Base-by-base conservation (phyloP, 1,284 basidiomycete genomes). In the Stereum hirsutum region DNA sequence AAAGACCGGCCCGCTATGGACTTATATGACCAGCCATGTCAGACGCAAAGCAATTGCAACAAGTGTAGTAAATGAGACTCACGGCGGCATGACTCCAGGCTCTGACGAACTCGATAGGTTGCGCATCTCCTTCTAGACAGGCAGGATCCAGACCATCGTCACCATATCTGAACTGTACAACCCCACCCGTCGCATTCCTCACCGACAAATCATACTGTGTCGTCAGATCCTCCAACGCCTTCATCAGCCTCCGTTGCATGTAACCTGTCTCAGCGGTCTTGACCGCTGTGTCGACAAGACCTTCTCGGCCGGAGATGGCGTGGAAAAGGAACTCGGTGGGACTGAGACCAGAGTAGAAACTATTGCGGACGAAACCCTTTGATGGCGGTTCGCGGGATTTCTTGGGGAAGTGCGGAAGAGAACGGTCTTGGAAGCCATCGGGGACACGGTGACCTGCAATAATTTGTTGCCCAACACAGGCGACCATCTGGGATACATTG, bases 401-500 rank as follows among this genome's bases (percentile, higher is more conserved):
- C 66, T 99, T 99, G 23, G 87, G 89, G 65, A 99, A 99, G 64
- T 99, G 96, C 1, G 96, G 96, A 19, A 99, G 73, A 1, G 96
- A 97, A 38, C 96, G 89, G 65, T 99, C 96, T 65, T 99, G 96
- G 71, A 99, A 99, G 41, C 95, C 96, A 72, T 99, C 90, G 1
- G 93, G 93, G 6, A 99, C 94, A 80, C 96, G 96, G 61, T 91
- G 89, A 19, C 96, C 96, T 20, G 89, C 83, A 53, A 99, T 99
- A 63, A 99, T 98, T 60, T 99, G 96, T 60, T 99, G 96, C 8
- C 96, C 96, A 53, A 99, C 96, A 78, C 94, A 97, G 52, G 96
- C 96, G 46, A 99, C 96, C 96, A 99, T 99, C 68, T 99, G 96
- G 11, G 93, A 96, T 46, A 99, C 96, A 64, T 99, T 99, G 68